phyloP scores from a whole-genome alignment of 495 filamentous ascomycete species.

The Pyrenula massariospora region DNA sequence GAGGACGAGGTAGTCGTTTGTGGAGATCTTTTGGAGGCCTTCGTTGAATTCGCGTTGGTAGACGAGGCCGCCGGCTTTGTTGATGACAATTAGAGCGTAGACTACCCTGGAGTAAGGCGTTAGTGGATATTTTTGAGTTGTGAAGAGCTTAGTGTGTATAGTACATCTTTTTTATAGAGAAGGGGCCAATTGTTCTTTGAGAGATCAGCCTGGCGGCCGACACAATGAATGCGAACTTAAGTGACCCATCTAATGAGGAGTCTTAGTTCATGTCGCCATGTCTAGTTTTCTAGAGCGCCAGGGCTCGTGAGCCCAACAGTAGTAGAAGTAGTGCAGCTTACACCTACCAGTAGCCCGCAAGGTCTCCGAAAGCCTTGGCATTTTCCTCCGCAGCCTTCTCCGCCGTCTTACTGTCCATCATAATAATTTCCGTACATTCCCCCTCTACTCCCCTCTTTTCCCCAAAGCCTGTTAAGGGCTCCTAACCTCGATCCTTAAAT shows the following conservation, averaged over 20 bases:
- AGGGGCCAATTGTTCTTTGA: too few relatives aligned
- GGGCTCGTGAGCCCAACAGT: too few relatives aligned
- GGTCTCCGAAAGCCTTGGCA: neutral
- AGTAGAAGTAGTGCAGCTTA: too few relatives aligned
- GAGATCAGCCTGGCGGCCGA: neutral
- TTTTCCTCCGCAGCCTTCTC: neutral
- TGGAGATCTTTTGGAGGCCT: constrained; percentile 71
- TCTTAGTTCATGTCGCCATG: neutral
- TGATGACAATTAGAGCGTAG: constrained; percentile 90
- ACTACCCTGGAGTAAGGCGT: constrained; percentile 64
- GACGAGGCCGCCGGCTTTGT: constrained; percentile 92
- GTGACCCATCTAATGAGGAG: neutral
- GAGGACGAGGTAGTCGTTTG: constrained; percentile 94
- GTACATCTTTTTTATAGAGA: too few relatives aligned
- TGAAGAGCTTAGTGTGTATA: too few relatives aligned
- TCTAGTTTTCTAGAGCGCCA: too few relatives aligned
- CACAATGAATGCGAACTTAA: neutral
- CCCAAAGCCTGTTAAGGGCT: too few relatives aligned
- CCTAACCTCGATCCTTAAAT: too few relatives aligned
- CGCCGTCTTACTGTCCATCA: neutral
- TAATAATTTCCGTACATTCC: neutral
- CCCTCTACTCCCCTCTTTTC: too few relatives aligned
- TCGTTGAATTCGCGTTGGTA: constrained; percentile 88
- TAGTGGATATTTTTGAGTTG: too few relatives aligned
- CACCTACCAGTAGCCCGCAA: neutral